Evolutionary conservation across 805 yeast species (phyloP).

Genomic region (Pichia sporocuriosa): DNA sequence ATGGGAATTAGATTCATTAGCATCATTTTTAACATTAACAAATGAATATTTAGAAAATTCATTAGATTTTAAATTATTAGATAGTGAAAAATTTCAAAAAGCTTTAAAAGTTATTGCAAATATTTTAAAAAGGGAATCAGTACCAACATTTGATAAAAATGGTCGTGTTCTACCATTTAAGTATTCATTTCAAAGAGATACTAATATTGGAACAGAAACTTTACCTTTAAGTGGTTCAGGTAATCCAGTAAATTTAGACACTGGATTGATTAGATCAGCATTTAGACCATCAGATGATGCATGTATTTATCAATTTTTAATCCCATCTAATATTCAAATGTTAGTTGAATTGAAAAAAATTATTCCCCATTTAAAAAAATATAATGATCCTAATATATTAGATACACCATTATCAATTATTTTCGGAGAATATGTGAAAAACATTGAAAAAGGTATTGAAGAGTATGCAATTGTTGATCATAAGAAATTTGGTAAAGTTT

Average conservation of each 20-base stretch:
- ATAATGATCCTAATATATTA: slow-evolving; percentile 5
- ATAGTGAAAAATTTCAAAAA: slow-evolving; percentile 45
- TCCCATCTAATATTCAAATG: slow-evolving; percentile 82
- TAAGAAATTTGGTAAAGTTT: slow-evolving; percentile 65
- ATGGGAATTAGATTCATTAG: slow-evolving; percentile 81
- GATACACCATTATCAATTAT: slow-evolving; percentile 18
- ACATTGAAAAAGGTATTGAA: slow-evolving; percentile 50
- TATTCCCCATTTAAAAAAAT: slow-evolving; percentile 22
- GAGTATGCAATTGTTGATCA: slow-evolving; percentile 62
- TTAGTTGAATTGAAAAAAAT: slow-evolving; percentile 49
- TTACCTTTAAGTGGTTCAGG: slow-evolving; percentile 74
- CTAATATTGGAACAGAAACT: slow-evolving; percentile 76
- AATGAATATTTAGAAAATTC: slow-evolving; percentile 62
- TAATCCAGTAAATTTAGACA: slow-evolving; percentile 66
- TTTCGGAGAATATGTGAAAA: slow-evolving; percentile 33
- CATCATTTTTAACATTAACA: slow-evolving; percentile 69
- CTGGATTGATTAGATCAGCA: slow-evolving; percentile 73
- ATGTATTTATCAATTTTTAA: slow-evolving; percentile 67
- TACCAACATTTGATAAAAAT: slow-evolving; percentile 48
- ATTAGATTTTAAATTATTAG: slow-evolving; percentile 40
- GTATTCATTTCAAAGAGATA: slow-evolving; percentile 67
- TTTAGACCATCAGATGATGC: slow-evolving; percentile 90
- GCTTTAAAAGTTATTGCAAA: slow-evolving; percentile 48
- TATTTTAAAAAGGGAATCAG: slow-evolving; percentile 53
- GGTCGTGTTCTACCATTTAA: slow-evolving; percentile 44